Conservation (phyloP, 768 basidiomycete genomes). For the Termitomyces sp. region DNA sequence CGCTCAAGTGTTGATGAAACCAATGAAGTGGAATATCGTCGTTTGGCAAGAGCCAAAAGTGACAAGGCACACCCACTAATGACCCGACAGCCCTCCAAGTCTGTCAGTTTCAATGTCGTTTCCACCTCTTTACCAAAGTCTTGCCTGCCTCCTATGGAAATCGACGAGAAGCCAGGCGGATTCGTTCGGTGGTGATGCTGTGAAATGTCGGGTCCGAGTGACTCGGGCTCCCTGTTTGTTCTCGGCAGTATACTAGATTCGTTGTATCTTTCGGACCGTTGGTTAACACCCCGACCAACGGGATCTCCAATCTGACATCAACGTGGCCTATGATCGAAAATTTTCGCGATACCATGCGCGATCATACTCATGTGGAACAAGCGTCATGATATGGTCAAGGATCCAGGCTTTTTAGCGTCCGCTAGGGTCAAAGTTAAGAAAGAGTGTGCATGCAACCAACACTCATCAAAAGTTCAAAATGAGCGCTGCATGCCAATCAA, state of each 20-base stretch:
- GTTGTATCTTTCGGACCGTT: background rate
- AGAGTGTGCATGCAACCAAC: background rate
- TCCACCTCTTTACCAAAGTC: conserved; percentile 5
- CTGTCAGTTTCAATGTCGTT: conserved; percentile 12
- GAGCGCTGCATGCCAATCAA: conserved; percentile 4
- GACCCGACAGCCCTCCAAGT: conserved; percentile 7
- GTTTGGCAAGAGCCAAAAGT: background rate
- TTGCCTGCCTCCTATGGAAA: conserved; percentile 4
- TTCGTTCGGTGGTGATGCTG: background rate
- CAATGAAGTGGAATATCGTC: background rate
- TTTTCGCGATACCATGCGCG: background rate
- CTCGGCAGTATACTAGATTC: conserved; percentile 3
- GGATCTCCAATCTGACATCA: background rate
- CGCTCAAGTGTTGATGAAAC: background rate
- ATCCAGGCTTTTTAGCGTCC: background rate
- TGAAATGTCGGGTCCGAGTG: conserved; percentile 9
- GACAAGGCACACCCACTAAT: background rate
- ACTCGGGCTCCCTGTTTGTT: conserved; percentile 4
- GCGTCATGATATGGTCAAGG: background rate
- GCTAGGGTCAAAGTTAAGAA: conserved; percentile 1
- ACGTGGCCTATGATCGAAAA: background rate
- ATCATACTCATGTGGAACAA: background rate
- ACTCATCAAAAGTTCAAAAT: conserved; percentile 2
- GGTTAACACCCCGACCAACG: background rate
- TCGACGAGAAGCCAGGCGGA: background rate